These are phyloP conservation scores for Crithidia bombi DNA, from an alignment of 208 protist species.

Conservation along the genomic window DNA sequence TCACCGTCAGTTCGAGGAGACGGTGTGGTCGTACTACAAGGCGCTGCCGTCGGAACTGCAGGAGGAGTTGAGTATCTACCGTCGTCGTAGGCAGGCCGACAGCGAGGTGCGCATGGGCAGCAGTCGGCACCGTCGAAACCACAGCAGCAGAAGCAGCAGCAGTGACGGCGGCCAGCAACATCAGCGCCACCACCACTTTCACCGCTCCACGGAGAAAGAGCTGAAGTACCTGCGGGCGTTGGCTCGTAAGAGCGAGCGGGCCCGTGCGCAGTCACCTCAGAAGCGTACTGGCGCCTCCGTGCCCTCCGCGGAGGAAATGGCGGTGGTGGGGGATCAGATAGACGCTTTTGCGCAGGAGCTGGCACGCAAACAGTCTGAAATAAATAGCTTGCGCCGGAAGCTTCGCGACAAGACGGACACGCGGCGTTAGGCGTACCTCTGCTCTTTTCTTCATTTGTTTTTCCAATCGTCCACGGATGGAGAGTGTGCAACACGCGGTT, in stretches of 20 bases:
- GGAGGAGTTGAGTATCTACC: conserved; percentile 3
- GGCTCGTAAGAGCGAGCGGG: conserved; percentile 3
- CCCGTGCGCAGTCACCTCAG: not conserved
- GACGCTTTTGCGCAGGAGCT: conserved; percentile 19
- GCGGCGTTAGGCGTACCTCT: no score
- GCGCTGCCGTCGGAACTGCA: conserved; percentile 15
- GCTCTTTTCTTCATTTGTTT: no score
- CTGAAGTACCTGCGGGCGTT: conserved; percentile 7
- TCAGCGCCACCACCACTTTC: no score
- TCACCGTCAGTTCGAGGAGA: conserved; percentile 16
- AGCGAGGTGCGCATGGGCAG: no score
- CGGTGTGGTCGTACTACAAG: conserved; percentile 33
- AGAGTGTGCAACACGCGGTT: no score
- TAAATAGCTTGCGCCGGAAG: not conserved
- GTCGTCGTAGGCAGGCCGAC: no score
- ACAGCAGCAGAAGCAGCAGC: not conserved
- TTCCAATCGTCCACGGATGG: not conserved
- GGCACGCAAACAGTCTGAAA: conserved; percentile 17
- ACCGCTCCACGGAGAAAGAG: not conserved
- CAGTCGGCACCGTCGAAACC: no score
- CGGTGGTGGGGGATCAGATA: conserved; percentile 2
- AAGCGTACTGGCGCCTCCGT: not conserved
- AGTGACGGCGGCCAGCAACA: not conserved
- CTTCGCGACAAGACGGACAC: not conserved
- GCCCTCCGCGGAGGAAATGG: not conserved